Conservation (phyloP, 2,329 filamentous ascomycete genomes). For the Juglanconis oblonga region DNA sequence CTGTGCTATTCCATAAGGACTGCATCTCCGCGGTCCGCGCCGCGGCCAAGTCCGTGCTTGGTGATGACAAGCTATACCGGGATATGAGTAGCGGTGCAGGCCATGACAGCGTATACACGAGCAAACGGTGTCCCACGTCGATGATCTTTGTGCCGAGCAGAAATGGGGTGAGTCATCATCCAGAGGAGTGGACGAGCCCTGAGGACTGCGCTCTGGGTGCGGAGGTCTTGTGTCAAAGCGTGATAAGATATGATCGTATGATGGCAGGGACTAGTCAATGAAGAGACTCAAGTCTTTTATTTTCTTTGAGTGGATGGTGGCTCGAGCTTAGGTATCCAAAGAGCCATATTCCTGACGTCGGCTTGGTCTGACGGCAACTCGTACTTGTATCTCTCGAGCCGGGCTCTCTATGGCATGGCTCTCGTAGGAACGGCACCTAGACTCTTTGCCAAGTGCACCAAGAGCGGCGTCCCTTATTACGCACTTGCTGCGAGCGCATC, state of each 20-base stretch:
- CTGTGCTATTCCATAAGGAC: conserved; percentile 62
- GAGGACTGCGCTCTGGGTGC: conserved; percentile 59
- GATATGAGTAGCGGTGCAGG: conserved; percentile 41
- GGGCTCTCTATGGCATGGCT: conserved; percentile 43
- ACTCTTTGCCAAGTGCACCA: conserved; percentile 43
- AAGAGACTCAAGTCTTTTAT: background rate
- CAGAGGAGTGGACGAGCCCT: conserved; percentile 57
- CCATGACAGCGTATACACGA: conserved; percentile 56
- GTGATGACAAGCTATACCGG: conserved; percentile 39
- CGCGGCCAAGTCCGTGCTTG: conserved; percentile 56
- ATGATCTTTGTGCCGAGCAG: conserved; percentile 67
- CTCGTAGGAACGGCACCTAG: conserved; percentile 44
- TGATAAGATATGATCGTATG: conserved; percentile 35
- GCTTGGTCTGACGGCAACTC: conserved; percentile 33
- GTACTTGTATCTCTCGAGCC: conserved; percentile 32
- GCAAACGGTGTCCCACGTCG: conserved; percentile 55
- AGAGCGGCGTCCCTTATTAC: conserved; percentile 39
- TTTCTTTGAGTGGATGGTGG: background rate
- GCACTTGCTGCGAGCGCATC: conserved; percentile 44
- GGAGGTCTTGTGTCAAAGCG: conserved; percentile 42
- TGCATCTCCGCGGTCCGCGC: conserved; percentile 64
- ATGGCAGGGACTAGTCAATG: background rate
- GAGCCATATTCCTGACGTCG: conserved; percentile 38
- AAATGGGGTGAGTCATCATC: conserved; percentile 62
- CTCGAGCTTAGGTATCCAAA: too few species aligned